Base-by-base conservation (phyloP, 768 basidiomycete genomes). In the Rhodotorula babjevae region DNA sequence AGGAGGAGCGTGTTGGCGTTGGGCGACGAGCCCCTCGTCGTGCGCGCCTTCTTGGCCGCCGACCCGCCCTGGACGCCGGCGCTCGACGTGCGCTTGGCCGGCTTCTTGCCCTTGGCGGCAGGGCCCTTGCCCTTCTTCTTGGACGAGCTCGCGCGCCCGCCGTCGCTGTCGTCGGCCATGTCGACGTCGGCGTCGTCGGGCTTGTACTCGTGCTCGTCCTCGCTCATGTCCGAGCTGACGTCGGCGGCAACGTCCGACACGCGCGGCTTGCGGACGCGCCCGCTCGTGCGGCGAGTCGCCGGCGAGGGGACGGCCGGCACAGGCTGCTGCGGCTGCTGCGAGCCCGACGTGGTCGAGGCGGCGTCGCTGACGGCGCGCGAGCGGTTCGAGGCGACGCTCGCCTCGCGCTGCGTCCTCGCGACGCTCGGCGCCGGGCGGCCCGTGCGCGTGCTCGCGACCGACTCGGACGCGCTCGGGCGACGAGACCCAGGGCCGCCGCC, bases 341-440 rank as follows among this genome's bases (percentile, higher is more conserved):
- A 33, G 29, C 9, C n/a, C 40, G 67, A 23, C 42, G 61, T 49
- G 31, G 44, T 12, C 27, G 71, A 65, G 0, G 67, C 50, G 31
- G 64, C 61, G 46, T 75, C 73, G 60, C 66, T 65, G 15, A 63
- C 46, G 8, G 67, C 50, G 23, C 65, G 49, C 25, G 71, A 72
- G 12, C 58, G 63, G 23, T 1, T 52, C 52, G 71, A 72, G 0
- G 33, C 44, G 59, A 65, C 31, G 47, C 71, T 72, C 44, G 67
- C 63, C 60, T 68, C 67, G 31, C 64, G 63, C 65, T 69, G 64
- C 31, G 61, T 19, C 3, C 73, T 60, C 23, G 64, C 58, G 18
- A 42, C 60, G 52, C 59, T 58, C 66, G 63, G 8, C 2, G 21
- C 57, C 19, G 33, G 65, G 55, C 68, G 63, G 14, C 60, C 59